A percentile compares a stretch with the other conserved stretches of the same genome.
Conservation (phyloP, 169 alveolate genomes). For the Cryptosporidium viatorum region DNA sequence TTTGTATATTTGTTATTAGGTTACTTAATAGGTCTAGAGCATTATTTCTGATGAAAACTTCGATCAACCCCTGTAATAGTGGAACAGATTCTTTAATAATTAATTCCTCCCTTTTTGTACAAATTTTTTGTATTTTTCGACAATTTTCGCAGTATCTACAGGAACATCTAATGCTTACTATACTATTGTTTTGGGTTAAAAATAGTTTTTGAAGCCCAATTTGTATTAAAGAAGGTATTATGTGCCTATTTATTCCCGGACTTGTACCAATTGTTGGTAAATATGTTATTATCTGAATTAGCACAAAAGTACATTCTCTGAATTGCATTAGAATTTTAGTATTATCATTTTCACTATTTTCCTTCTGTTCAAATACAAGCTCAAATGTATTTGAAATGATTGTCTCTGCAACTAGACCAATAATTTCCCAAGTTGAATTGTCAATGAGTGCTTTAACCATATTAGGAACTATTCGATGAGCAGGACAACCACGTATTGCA, state of each 20-base stretch:
- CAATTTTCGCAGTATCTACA: conserved; percentile 65
- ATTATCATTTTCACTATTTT: background rate
- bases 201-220: conserved; percentile 62
- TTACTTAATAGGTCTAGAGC: conserved; percentile 37
- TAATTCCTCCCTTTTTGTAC: conserved; percentile 55
- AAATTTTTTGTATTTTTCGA: conserved; percentile 64
- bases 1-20: conserved; percentile 11
- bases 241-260: conserved; percentile 22
- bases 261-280: conserved; percentile 69
- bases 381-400: conserved; percentile 50
- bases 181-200: conserved; percentile 27
- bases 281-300: conserved; percentile 48
- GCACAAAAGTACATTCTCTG: conserved; percentile 25
- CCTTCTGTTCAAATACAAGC: conserved; percentile 24
- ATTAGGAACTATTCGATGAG: conserved; percentile 64
- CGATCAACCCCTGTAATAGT: conserved; percentile 8
- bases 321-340: background rate
- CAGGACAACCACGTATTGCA: conserved; percentile 58
- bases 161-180: conserved; percentile 43
- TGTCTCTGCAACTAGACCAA: background rate
- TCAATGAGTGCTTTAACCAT: conserved; percentile 48
- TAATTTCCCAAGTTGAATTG: conserved; percentile 43
- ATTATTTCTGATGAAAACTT: conserved; percentile 30
- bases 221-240: conserved; percentile 43
- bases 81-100: conserved; percentile 50